A percentile compares a stretch with the other conserved stretches of the same genome.
Evolutionary conservation across 2,329 filamentous ascomycete genomes (phyloP).

Genomic region (Colletotrichum endophyticum): DNA sequence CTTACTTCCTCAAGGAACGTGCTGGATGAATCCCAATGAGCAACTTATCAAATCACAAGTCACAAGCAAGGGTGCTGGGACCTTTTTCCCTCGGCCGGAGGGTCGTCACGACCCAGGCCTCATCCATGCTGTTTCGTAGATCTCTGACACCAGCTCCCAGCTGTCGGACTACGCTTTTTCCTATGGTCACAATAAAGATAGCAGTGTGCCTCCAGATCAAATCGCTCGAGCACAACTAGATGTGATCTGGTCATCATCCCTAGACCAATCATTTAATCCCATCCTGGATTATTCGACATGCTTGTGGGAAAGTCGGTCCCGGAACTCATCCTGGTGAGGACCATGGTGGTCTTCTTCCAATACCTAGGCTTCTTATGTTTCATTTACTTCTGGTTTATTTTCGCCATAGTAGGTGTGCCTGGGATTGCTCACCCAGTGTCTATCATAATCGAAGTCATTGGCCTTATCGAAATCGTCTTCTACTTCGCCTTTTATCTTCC

Average conservation of each 20-base stretch:
- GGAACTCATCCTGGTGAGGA: conserved; percentile 17
- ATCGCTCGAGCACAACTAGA: neutral
- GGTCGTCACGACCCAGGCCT: neutral
- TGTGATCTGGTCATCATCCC: neutral
- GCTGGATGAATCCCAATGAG: neutral
- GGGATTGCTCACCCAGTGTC: conserved; percentile 28
- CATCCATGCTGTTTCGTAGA: conserved; percentile 14
- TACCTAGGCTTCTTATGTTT: conserved; percentile 20
- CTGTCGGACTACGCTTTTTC: neutral
- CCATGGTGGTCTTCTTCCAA: conserved; percentile 11
- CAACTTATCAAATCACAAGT: neutral
- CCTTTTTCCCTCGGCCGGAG: neutral
- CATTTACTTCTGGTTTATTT: conserved; percentile 23
- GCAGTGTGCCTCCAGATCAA: neutral
- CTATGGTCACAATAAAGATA: neutral
- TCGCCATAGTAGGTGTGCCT: conserved; percentile 22
- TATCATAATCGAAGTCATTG: conserved; percentile 24
- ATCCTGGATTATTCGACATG: neutral
- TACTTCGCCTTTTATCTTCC: conserved; percentile 47
- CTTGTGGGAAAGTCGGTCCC: conserved; percentile 13
- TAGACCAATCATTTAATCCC: neutral
- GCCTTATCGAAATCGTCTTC: conserved; percentile 45
- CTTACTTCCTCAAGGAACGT: neutral
- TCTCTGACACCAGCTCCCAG: neutral
- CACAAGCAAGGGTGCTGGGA: neutral